Evolutionary conservation across 2,329 filamentous ascomycete species (phyloP).

Genomic region (Fusarium longipes): DNA sequence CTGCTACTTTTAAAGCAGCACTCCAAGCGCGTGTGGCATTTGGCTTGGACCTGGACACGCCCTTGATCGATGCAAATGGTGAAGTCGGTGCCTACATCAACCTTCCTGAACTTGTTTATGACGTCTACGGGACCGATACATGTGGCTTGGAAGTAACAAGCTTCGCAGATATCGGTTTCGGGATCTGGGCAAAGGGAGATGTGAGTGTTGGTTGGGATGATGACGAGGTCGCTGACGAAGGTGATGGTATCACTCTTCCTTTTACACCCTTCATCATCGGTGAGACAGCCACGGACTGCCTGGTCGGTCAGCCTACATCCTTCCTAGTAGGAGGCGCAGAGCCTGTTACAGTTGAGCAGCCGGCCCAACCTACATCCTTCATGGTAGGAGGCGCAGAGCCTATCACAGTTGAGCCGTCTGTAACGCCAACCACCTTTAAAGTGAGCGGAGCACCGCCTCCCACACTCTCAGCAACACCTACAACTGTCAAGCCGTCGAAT

Average conservation of each 20-base stretch:
- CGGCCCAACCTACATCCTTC: background rate
- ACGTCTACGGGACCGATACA: background rate
- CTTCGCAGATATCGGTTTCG: background rate
- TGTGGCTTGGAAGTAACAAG: background rate
- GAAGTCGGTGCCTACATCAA: background rate
- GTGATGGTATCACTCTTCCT: background rate
- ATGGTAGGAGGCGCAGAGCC: background rate
- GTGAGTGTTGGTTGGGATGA: background rate
- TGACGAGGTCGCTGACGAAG: background rate
- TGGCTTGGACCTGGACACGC: background rate
- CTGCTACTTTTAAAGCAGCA: background rate
- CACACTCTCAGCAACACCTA: background rate
- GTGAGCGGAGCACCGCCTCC: background rate
- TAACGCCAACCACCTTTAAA: background rate
- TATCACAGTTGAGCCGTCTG: too few species aligned
- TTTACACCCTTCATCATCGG: background rate
- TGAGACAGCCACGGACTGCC: background rate
- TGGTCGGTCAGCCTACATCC: background rate
- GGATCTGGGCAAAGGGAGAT: background rate
- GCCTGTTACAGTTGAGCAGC: too few species aligned
- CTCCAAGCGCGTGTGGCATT: background rate
- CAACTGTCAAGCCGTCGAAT: background rate
- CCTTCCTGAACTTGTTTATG: background rate
- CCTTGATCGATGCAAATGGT: background rate
- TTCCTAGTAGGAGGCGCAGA: background rate